Base-by-base conservation (phyloP, 306 rosid genomes). In the Ammopiptanthus mongolicus region DNA sequence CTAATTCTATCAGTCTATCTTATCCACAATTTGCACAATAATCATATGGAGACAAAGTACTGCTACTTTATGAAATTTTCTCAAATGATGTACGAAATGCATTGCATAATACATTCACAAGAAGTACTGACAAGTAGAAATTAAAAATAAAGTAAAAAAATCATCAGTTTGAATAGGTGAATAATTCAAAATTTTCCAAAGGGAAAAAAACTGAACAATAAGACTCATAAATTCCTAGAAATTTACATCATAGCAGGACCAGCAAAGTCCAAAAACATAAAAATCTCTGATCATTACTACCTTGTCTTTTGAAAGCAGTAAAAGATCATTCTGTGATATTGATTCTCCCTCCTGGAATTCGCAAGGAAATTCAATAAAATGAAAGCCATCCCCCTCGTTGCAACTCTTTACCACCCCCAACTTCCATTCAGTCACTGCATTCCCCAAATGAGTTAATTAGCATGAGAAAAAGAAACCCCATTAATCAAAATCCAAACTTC, bases 281-380 rank as follows among this genome's bases (percentile, higher is more conserved):
- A 71, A 71, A 52, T 28, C 22, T 84, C 5, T 21, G 2, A 61
- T n/a, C 56, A 41, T 48, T 31, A 41, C 74, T 81, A 93, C 98
- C 91, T 88, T 83, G 37, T 85, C 91, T 81, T 86, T 89, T 1
- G 96, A 88, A 78, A 94, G 84, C 72, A 94, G 89, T 66, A 91
- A 82, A 73, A 94, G 91, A 86, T 94, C 98, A 77, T 90, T 86
- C 69, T 86, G 91, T 6, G 90, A 82, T 62, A 87, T 77, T 5
- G 83, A 83, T 62, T 84, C 89, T n/a, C 85, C 85, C 44, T 68
- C 78, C 10, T 83, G 81, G 13, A 67, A 47, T 17, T 83, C 80
- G 44, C 79, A 83, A 5, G 87, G 81, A 22, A 91, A 70, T 48
- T 86, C 92, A 61, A 86, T 74, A 36, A 86, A 85, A 83, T 94